Conservation (phyloP, 228 moss, liverwort and hornwort species). For the Sphagnum fallax region DNA sequence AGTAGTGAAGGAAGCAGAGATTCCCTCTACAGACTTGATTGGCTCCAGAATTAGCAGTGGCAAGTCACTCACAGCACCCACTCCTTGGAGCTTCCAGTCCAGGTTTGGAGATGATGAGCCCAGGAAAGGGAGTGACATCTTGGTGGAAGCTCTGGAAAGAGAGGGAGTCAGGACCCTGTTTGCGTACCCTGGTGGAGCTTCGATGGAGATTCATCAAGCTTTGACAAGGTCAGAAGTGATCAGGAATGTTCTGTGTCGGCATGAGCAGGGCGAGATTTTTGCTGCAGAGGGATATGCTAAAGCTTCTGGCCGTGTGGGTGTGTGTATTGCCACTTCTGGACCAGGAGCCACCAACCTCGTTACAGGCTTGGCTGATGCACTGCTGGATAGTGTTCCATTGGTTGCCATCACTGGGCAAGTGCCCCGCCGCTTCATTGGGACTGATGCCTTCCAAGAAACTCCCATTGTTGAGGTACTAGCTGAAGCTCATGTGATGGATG, state of each 20-base stretch:
- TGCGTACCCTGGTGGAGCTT: conserved; percentile 92
- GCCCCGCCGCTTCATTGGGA: conserved; percentile 85
- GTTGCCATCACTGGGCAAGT: conserved; percentile 96
- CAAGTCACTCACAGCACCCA: conserved; percentile 60
- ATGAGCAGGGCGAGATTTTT: conserved; percentile 96
- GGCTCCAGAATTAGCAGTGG: conserved; percentile 60
- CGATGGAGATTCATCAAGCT: conserved; percentile 98
- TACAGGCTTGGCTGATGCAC: conserved; percentile 87
- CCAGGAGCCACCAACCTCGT: conserved; percentile 98
- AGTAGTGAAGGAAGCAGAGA: conserved; percentile 41
- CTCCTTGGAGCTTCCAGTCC: conserved; percentile 55
- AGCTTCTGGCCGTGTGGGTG: conserved; percentile 77
- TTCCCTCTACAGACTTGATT: conserved; percentile 28
- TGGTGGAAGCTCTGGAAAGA: conserved; percentile 94
- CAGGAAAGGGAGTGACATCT: conserved; percentile 79
- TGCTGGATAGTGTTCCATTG: conserved; percentile 90
- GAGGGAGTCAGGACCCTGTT: conserved; percentile 84
- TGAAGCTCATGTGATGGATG: too few relatives aligned
- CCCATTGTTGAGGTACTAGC: conserved; percentile 70
- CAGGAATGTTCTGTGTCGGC: conserved; percentile 90
- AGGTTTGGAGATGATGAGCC: conserved; percentile 69
- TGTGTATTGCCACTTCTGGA: conserved; percentile 98
- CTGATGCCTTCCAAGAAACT: conserved; percentile 97
- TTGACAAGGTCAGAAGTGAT: conserved; percentile 60
- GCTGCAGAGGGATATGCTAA: conserved; percentile 98